A percentile compares a stretch with the other conserved stretches of the same genome.
Evolutionary conservation across 2,329 filamentous ascomycete genomes (phyloP).

Genomic region (Rhinocladiella mackenziei): DNA sequence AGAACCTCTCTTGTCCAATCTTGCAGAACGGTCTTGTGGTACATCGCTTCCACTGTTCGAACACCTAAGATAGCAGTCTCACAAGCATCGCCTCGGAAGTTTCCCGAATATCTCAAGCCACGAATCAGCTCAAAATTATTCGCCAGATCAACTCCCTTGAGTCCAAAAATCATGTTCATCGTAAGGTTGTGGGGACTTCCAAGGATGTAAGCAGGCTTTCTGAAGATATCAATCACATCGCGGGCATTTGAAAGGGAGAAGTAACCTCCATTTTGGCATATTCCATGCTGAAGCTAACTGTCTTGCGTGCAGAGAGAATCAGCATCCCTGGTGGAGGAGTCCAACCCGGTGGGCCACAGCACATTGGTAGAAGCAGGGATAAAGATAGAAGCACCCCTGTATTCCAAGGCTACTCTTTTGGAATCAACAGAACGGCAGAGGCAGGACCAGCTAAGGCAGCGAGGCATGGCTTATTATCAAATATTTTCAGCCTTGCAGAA

Average conservation of each 20-base stretch:
- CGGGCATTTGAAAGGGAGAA: neutral
- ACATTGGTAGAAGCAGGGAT: neutral
- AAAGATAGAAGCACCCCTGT: conserved; percentile 2
- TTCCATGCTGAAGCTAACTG: neutral
- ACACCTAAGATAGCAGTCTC: conserved; percentile 4
- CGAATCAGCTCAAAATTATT: conserved; percentile 1
- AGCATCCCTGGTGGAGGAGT: neutral
- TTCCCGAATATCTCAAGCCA: conserved; percentile 2
- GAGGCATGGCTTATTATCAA: no score
- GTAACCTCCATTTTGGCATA: conserved; percentile 3
- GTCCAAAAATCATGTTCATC: conserved; percentile 1
- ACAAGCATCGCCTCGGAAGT: conserved; percentile 5
- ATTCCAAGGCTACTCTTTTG: conserved; percentile 3
- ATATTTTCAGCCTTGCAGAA: no score
- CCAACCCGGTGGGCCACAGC: neutral
- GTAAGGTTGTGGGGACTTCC: conserved; percentile 1
- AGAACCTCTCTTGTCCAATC: conserved; percentile 5
- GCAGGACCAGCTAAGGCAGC: conserved; percentile 7
- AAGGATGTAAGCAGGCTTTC: neutral
- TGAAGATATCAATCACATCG: conserved; percentile 6
- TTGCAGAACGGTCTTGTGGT: conserved; percentile 1
- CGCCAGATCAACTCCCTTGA: neutral
- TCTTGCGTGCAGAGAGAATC: neutral
- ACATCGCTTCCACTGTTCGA: conserved; percentile 3
- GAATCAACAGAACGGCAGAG: conserved; percentile 6